phyloP scores from a whole-genome alignment of 148 eudicot genomes.

The Mesembryanthemum crystallinum region DNA sequence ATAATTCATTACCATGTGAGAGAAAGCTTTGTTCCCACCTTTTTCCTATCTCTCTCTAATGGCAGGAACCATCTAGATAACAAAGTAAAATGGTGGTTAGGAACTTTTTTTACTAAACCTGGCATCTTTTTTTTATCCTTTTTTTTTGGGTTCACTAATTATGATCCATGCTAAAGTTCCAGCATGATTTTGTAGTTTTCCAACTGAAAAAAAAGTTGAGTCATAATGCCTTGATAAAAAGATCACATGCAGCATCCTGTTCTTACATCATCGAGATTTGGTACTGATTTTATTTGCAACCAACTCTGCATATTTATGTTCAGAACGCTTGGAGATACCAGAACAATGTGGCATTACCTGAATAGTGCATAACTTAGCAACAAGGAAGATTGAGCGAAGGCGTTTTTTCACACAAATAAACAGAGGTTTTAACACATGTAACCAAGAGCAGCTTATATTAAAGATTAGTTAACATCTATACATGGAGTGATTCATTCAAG shows the following conservation, averaged over 20 bases:
- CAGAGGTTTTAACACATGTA: too few relatives aligned
- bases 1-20: constrained; percentile 51
- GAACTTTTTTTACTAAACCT: constrained; percentile 5
- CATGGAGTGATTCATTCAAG: background rate
- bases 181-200: constrained; percentile 8
- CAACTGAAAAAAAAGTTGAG: background rate
- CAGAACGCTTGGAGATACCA: background rate
- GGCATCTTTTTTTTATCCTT: constrained; percentile 5
- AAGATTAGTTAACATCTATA: background rate
- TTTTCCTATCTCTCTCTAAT: constrained; percentile 11
- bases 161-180: constrained; percentile 1
- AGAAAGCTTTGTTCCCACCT: constrained; percentile 32
- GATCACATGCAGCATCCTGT: constrained; percentile 13
- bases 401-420: too few relatives aligned
- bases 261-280: background rate
- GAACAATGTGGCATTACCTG: background rate
- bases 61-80: constrained; percentile 20
- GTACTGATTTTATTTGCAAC: background rate
- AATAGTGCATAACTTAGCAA: too few relatives aligned
- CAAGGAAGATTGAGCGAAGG: too few relatives aligned
- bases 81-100: constrained; percentile 19
- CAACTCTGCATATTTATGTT: background rate
- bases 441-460: too few relatives aligned
- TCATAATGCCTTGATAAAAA: background rate
- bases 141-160: too few relatives aligned